phyloP scores from a whole-genome alignment of 208 protist genomes.

The Crithidia fasciculata region DNA sequence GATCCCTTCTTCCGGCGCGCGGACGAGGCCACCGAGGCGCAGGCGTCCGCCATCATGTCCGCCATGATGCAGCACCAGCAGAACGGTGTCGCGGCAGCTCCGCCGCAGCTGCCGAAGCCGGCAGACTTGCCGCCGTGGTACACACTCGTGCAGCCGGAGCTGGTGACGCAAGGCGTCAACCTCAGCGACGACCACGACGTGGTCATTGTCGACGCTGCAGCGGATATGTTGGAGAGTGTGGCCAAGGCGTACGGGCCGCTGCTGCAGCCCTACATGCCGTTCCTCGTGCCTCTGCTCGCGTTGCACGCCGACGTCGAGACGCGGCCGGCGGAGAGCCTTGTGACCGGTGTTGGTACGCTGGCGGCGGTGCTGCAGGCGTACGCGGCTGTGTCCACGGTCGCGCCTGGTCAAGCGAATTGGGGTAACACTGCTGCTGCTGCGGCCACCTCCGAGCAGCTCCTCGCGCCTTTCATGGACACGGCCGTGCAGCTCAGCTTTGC shows the following conservation, averaged over 20 bases:
- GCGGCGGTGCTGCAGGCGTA: constrained; percentile 59
- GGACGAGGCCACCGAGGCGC: constrained; percentile 31
- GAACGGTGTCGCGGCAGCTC: constrained; percentile 18
- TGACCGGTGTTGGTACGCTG: constrained; percentile 69
- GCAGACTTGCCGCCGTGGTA: constrained; percentile 42
- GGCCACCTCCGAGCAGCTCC: constrained; percentile 24
- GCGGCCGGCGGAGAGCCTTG: constrained; percentile 67
- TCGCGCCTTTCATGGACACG: constrained; percentile 51
- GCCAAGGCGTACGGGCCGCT: constrained; percentile 75
- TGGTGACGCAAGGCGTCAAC: constrained; percentile 25
- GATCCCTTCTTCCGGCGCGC: constrained; percentile 30
- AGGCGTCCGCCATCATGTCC: constrained; percentile 32
- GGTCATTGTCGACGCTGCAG: constrained; percentile 65
- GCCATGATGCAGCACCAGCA: constrained; percentile 36
- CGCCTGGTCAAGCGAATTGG: constrained; percentile 3
- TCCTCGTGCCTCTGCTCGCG: constrained; percentile 62
- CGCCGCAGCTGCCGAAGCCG: constrained; percentile 23
- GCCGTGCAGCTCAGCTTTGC: constrained; percentile 48
- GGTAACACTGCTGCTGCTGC: neutral
- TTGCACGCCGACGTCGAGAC: constrained; percentile 52
- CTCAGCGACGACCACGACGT: constrained; percentile 79
- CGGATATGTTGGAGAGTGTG: constrained; percentile 73
- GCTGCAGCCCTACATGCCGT: constrained; percentile 51
- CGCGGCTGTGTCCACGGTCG: constrained; percentile 17
- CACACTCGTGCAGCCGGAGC: constrained; percentile 31